Percentiles rank a stretch among this genome's conserved stretches.
Evolutionary conservation across 768 basidiomycete species (phyloP).

Genomic region (Lactifluus rugatus): DNA sequence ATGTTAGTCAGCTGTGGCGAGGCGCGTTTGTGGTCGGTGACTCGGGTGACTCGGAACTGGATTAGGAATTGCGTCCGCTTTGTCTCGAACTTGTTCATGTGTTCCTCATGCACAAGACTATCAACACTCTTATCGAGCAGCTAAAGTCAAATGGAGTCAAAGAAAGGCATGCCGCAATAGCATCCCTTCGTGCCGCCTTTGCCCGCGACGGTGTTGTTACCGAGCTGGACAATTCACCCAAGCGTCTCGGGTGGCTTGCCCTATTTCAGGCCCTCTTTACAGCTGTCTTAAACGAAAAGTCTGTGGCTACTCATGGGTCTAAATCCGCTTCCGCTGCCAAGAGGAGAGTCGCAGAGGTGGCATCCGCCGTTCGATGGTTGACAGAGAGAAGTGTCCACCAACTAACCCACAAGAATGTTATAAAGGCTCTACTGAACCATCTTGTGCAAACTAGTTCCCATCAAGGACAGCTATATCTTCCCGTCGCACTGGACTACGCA

Average conservation of each 20-base stretch:
- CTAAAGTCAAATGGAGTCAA: constrained; percentile 57
- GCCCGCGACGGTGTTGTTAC: constrained; percentile 37
- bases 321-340: constrained; percentile 37
- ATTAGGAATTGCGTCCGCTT: not conserved
- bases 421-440: constrained; percentile 53
- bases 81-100: constrained; percentile 1
- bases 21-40: not conserved
- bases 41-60: too few species aligned
- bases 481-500: constrained; percentile 70
- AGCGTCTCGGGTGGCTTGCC: constrained; percentile 44
- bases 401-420: constrained; percentile 42
- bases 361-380: constrained; percentile 62
- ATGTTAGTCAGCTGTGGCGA: constrained; percentile 5
- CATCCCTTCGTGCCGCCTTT: constrained; percentile 42
- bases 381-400: constrained; percentile 50
- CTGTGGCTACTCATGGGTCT: constrained; percentile 29
- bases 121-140: constrained; percentile 40
- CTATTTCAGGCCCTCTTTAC: constrained; percentile 69
- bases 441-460: constrained; percentile 50
- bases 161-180: constrained; percentile 57
- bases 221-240: constrained; percentile 32
- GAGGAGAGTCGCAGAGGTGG: constrained; percentile 56
- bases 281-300: constrained; percentile 54
- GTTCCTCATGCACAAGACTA: constrained; percentile 29
- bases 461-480: constrained; percentile 43